These are phyloP conservation scores for Quercus ilex DNA, from an alignment of 306 rosid species.

Conservation along the genomic window DNA sequence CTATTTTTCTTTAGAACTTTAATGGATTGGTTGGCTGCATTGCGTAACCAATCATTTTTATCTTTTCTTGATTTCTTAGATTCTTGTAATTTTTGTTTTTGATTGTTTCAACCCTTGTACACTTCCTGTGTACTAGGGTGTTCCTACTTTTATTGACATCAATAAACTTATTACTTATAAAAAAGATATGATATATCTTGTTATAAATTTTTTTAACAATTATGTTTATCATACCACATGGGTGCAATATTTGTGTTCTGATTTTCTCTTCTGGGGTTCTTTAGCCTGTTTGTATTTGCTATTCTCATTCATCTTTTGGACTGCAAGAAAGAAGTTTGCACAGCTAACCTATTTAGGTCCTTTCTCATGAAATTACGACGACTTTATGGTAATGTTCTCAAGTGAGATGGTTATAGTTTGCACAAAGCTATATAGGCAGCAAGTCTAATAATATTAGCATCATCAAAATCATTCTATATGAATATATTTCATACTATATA, in stretches of 20 bases:
- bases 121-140: too few species aligned
- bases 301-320: background rate
- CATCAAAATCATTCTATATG: background rate
- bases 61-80: too few species aligned
- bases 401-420: background rate
- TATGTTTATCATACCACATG: background rate
- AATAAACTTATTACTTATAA: too few species aligned
- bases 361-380: background rate
- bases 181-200: background rate
- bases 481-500: constrained; percentile 19
- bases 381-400: background rate
- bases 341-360: too few species aligned
- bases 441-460: constrained; percentile 1
- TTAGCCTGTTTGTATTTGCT: background rate
- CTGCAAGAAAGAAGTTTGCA: background rate
- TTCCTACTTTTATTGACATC: too few species aligned
- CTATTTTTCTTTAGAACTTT: too few species aligned
- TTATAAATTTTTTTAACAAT: background rate
- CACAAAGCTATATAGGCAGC: background rate
- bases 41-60: too few species aligned
- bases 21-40: too few species aligned
- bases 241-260: background rate
- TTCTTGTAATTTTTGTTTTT: too few species aligned
- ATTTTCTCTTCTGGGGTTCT: background rate
- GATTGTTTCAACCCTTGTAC: too few species aligned